Percentiles rank a stretch among this genome's conserved stretches.
Conservation (phyloP, 208 protist genomes). For the Naegleria fowleri region DNA sequence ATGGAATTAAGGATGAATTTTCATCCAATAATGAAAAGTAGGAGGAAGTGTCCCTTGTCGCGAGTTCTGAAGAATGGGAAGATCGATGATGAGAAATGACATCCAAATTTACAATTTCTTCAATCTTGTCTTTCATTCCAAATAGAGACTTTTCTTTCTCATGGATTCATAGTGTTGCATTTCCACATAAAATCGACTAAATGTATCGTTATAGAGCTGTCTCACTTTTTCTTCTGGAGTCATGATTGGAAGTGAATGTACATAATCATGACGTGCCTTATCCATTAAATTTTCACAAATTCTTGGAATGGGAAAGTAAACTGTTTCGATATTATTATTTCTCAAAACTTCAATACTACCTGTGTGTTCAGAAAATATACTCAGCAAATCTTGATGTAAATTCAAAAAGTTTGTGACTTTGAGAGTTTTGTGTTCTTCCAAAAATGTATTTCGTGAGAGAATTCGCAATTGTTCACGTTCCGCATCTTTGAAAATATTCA, state of each 20-base stretch:
- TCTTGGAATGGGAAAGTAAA: constrained; percentile 8
- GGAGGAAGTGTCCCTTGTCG: too few species aligned
- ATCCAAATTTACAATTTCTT: neutral
- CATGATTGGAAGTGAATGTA: neutral
- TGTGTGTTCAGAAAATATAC: neutral
- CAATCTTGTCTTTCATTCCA: neutral
- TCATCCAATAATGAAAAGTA: too few species aligned
- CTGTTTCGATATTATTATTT: neutral
- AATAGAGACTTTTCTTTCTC: neutral
- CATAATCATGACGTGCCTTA: neutral
- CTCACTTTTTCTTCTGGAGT: neutral
- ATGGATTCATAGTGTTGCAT: neutral
- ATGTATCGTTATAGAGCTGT: neutral
- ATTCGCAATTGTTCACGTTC: neutral
- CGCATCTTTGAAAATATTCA: constrained; percentile 1
- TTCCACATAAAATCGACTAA: neutral
- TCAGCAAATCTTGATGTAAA: neutral
- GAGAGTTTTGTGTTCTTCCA: neutral
- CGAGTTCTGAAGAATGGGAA: too few species aligned
- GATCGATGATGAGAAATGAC: too few species aligned
- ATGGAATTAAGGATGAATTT: too few species aligned
- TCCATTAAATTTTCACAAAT: neutral
- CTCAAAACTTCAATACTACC: constrained; percentile 4
- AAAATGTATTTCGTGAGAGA: neutral
- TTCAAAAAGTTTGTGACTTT: neutral